Evolutionary conservation across 257 asterid genomes (phyloP).

Genomic region (Salvia hispanica): DNA sequence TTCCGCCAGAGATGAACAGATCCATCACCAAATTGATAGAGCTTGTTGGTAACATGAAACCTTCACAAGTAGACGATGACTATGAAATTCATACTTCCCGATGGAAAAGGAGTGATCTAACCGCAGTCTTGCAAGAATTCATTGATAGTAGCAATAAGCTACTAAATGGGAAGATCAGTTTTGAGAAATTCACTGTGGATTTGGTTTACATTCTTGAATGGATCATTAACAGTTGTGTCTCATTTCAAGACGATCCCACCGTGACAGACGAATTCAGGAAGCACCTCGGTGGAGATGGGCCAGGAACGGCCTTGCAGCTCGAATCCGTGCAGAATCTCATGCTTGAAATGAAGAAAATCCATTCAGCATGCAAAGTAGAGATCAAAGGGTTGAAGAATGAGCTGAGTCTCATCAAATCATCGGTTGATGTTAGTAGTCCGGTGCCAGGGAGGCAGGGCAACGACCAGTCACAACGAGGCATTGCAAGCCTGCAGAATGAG

Average conservation of each 20-base stretch:
- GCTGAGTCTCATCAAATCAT: conserved; percentile 34
- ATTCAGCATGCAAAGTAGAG: conserved; percentile 46
- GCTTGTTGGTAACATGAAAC: conserved; percentile 26
- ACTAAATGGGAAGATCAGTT: conserved; percentile 38
- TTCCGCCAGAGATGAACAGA: conserved; percentile 29
- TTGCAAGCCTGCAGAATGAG: conserved; percentile 39
- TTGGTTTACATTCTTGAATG: conserved; percentile 39
- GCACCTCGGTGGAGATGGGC: conserved; percentile 55
- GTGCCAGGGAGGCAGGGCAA: conserved; percentile 19
- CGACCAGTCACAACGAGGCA: conserved; percentile 37
- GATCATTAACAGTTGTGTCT: conserved; percentile 36
- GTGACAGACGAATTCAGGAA: conserved; percentile 49
- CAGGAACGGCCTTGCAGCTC: conserved; percentile 47
- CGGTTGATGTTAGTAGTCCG: conserved; percentile 22
- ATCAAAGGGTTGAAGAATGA: conserved; percentile 52
- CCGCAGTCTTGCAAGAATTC: conserved; percentile 35
- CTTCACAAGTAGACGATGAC: neutral
- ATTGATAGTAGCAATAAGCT: conserved; percentile 33
- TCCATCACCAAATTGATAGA: conserved; percentile 42
- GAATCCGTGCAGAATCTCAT: conserved; percentile 55
- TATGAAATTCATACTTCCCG: conserved; percentile 37
- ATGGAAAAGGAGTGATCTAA: conserved; percentile 45
- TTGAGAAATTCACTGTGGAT: conserved; percentile 44
- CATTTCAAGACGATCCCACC: conserved; percentile 19
- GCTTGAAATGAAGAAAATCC: conserved; percentile 57